Evolutionary conservation across 2,329 filamentous ascomycete genomes (phyloP).

Genomic region (Aureobasidium leucospermi): DNA sequence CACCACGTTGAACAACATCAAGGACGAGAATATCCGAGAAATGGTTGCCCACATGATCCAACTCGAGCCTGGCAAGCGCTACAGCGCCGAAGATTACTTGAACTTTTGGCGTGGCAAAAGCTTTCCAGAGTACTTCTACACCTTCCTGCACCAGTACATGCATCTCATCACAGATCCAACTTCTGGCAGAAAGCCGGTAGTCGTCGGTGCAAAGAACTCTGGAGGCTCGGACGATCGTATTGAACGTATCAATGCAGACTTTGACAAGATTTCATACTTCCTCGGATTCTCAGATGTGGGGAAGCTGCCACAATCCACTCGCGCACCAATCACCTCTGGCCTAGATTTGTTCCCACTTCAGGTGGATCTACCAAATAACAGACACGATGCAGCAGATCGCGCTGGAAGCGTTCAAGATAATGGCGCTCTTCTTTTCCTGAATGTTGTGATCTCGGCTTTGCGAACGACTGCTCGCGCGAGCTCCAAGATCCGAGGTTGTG

Average conservation of each 20-base stretch:
- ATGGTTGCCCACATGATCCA: conserved; percentile 96
- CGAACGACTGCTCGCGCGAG: conserved; percentile 82
- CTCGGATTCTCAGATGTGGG: conserved; percentile 47
- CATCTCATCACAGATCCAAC: conserved; percentile 86
- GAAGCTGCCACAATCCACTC: conserved; percentile 18
- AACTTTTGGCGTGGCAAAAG: conserved; percentile 87
- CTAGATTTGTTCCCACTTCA: conserved; percentile 69
- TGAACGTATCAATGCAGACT: conserved; percentile 85
- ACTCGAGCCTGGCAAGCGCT: conserved; percentile 81
- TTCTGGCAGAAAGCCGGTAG: conserved; percentile 65
- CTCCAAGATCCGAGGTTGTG: conserved; percentile 82
- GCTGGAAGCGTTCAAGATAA: conserved; percentile 58
- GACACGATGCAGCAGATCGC: conserved; percentile 57
- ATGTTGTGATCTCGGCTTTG: conserved; percentile 78
- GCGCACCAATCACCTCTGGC: conserved; percentile 34
- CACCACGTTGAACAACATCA: conserved; percentile 74
- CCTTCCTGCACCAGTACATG: conserved; percentile 96
- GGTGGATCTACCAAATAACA: conserved; percentile 78
- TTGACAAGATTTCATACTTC: conserved; percentile 96
- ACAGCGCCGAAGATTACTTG: conserved; percentile 88
- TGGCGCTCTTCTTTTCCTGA: conserved; percentile 86
- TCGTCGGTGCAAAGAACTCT: conserved; percentile 61
- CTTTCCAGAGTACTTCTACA: conserved; percentile 96
- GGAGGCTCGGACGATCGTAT: conserved; percentile 90
- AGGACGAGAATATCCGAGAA: conserved; percentile 77